These are phyloP conservation scores for Mrakia blollopis DNA, from an alignment of 768 basidiomycete genomes.

Conservation along the genomic window DNA sequence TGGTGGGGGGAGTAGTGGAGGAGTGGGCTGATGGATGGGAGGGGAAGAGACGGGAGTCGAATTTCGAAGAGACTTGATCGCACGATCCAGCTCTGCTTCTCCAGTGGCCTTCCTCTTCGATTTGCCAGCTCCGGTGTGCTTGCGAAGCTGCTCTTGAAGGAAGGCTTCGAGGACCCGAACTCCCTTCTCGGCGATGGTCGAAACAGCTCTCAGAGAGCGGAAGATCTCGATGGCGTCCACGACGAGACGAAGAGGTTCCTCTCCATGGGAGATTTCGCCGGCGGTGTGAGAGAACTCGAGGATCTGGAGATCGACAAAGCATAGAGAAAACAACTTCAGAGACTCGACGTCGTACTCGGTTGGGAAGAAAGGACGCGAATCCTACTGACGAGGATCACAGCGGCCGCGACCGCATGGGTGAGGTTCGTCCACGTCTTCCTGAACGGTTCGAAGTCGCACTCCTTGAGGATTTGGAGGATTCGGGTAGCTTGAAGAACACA, in stretches of 20 bases:
- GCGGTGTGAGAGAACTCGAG: not conserved
- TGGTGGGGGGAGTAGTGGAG: not conserved
- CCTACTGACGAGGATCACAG: not conserved
- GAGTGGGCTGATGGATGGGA: not conserved
- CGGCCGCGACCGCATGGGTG: not conserved
- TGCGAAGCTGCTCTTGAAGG: slow-evolving; percentile 18
- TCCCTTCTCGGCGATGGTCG: slow-evolving; percentile 28
- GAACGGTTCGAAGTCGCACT: slow-evolving; percentile 9
- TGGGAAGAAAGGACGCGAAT: not conserved
- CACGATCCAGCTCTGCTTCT: slow-evolving; percentile 23
- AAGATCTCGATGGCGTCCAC: slow-evolving; percentile 26
- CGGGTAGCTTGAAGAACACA: not conserved
- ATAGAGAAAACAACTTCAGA: too few species aligned
- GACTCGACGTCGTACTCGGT: too few species aligned
- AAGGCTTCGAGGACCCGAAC: slow-evolving; percentile 24
- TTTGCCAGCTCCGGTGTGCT: slow-evolving; percentile 5
- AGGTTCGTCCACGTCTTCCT: slow-evolving; percentile 29
- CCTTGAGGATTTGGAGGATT: not conserved
- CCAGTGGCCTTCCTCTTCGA: not conserved
- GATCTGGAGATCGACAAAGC: not conserved
- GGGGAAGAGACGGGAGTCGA: not conserved
- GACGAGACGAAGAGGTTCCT: slow-evolving; percentile 19
- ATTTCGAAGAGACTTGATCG: slow-evolving; percentile 18
- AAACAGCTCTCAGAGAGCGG: not conserved
- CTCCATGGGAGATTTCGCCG: not conserved